Evolutionary conservation across 2,329 filamentous ascomycete genomes (phyloP).

Genomic region (Aspergillus brunneoviolaceus): DNA sequence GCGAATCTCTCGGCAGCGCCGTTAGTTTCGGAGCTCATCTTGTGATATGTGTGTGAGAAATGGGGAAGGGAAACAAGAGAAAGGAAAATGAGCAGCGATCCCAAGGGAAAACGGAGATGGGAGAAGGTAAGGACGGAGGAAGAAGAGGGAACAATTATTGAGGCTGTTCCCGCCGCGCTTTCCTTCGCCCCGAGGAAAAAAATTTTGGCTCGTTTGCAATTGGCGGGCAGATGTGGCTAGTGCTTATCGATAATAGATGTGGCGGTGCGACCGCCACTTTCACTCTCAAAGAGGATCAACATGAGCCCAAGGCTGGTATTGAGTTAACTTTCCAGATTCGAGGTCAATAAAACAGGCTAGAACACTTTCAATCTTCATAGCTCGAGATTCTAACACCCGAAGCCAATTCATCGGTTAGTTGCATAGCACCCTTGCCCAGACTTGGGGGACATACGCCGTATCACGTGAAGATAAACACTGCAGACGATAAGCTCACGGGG

Average conservation of each 20-base stretch:
- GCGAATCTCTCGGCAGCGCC: slow-evolving; percentile 59
- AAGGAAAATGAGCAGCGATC: slow-evolving; percentile 14
- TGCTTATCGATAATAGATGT: slow-evolving; percentile 37
- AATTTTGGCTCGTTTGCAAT: slow-evolving; percentile 35
- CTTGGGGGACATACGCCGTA: background rate
- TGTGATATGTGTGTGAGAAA: slow-evolving; percentile 13
- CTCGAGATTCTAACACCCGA: no score
- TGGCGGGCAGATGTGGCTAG: slow-evolving; percentile 30
- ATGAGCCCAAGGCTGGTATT: background rate
- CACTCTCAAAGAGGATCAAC: background rate
- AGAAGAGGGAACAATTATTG: slow-evolving; percentile 17
- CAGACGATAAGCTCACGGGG: slow-evolving; percentile 11
- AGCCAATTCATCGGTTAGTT: background rate
- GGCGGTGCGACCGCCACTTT: slow-evolving; percentile 25
- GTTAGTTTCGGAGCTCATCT: slow-evolving; percentile 56
- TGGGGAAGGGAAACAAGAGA: slow-evolving; percentile 9
- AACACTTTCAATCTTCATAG: background rate
- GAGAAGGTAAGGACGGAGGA: slow-evolving; percentile 17
- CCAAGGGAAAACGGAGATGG: slow-evolving; percentile 19
- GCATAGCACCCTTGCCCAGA: background rate
- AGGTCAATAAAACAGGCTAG: background rate
- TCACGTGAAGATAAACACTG: slow-evolving; percentile 32
- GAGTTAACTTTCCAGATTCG: background rate
- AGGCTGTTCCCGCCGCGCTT: slow-evolving; percentile 13
- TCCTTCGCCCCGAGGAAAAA: slow-evolving; percentile 22